These are phyloP conservation scores for Gracilaria gracilis DNA, from an alignment of 23 red algal species.

Conservation along the genomic window DNA sequence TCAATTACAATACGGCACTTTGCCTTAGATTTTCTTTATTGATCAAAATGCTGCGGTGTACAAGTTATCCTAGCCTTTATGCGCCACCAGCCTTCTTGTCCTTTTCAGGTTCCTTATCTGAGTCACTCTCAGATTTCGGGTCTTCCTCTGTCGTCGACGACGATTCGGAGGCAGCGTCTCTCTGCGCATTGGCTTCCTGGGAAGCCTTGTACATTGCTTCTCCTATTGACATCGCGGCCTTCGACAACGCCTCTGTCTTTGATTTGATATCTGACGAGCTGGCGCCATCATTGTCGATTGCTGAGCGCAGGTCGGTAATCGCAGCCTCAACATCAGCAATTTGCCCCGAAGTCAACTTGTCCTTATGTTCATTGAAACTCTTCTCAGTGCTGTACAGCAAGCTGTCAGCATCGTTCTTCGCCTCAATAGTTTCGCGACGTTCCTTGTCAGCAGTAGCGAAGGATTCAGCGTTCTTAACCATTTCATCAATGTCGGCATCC, in stretches of 20 bases:
- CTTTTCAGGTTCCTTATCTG: constrained; percentile 57
- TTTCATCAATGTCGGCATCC: constrained; percentile 87
- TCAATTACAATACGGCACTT: neutral
- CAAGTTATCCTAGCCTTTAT: constrained; percentile 27
- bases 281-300: constrained; percentile 76
- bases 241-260: constrained; percentile 86
- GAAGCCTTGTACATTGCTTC: constrained; percentile 97
- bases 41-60: constrained; percentile 52
- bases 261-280: constrained; percentile 79
- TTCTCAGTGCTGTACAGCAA: constrained; percentile 94
- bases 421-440: constrained; percentile 80
- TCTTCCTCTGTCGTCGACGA: constrained; percentile 40
- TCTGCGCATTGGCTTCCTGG: constrained; percentile 74
- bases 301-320: constrained; percentile 70
- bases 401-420: constrained; percentile 91
- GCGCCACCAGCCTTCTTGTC: constrained; percentile 73
- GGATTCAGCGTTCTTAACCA: constrained; percentile 91
- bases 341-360: constrained; percentile 75
- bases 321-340: constrained; percentile 78
- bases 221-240: constrained; percentile 97
- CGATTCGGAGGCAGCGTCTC: constrained; percentile 51
- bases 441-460: constrained; percentile 88
- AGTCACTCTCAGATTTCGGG: constrained; percentile 60
- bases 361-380: constrained; percentile 89
- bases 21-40: neutral